Percentiles rank a stretch among this genome's conserved stretches.
Evolutionary conservation across 2,329 filamentous ascomycete genomes (phyloP).

Genomic region (Xylariaceae sp.): DNA sequence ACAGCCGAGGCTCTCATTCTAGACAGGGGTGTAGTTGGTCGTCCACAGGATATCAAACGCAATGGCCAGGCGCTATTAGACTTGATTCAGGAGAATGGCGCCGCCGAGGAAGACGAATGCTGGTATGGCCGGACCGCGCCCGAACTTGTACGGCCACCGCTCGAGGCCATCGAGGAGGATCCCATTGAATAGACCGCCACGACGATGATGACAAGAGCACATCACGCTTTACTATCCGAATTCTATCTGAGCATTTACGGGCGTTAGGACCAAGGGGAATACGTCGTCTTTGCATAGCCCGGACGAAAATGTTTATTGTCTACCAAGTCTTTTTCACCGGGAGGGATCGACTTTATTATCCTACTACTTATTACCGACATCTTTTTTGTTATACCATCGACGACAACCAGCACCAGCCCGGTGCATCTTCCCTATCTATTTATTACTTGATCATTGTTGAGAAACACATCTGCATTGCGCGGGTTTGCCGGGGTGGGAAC

Average conservation of each 20-base stretch:
- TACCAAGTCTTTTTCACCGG: constrained; percentile 2
- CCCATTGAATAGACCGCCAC: constrained; percentile 35
- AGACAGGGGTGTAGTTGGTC: constrained; percentile 56
- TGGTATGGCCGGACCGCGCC: constrained; percentile 54
- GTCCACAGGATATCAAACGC: constrained; percentile 59
- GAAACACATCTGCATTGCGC: no score
- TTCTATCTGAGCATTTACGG: constrained; percentile 28
- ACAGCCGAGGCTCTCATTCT: constrained; percentile 63
- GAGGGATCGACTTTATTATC: background rate
- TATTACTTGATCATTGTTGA: no score
- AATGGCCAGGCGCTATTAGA: constrained; percentile 62
- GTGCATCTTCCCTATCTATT: no score
- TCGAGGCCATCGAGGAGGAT: constrained; percentile 53
- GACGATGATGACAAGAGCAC: constrained; percentile 9
- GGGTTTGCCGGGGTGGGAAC: no score
- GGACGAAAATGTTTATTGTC: constrained; percentile 16
- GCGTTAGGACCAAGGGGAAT: constrained; percentile 24
- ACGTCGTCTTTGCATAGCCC: constrained; percentile 17
- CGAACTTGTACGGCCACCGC: constrained; percentile 53
- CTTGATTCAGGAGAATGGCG: constrained; percentile 60
- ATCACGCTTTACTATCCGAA: constrained; percentile 3
- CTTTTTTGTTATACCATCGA: no score
- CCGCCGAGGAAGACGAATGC: constrained; percentile 61
- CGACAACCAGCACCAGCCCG: no score
- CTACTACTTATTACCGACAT: no score